Percentiles rank a stretch among this genome's conserved stretches.
Evolutionary conservation across 2,329 filamentous ascomycete genomes (phyloP).

Genomic region (Raffaelea ambrosiae): DNA sequence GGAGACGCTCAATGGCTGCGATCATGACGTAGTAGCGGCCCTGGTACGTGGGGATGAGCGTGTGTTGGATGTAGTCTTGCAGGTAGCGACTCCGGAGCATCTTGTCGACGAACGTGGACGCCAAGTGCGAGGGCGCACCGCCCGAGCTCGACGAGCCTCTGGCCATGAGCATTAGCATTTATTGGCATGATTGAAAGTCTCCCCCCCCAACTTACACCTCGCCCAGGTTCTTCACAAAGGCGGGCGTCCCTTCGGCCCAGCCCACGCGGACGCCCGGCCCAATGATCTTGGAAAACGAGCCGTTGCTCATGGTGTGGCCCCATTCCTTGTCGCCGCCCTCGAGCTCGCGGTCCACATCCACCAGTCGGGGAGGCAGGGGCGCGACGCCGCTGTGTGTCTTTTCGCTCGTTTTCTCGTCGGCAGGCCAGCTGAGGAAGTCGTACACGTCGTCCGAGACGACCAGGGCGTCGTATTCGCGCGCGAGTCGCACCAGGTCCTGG

Average conservation of each 20-base stretch:
- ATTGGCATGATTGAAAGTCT: no score
- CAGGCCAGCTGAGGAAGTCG: constrained; percentile 50
- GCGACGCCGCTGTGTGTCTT: not conserved
- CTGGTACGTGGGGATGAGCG: no score
- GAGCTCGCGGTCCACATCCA: constrained; percentile 51
- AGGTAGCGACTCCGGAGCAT: no score
- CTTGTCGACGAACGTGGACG: no score
- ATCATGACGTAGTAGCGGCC: no score
- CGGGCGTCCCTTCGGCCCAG: constrained; percentile 53
- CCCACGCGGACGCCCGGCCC: constrained; percentile 54
- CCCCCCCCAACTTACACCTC: constrained; percentile 23
- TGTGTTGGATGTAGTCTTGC: no score
- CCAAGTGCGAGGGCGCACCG: no score
- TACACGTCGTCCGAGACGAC: constrained; percentile 65
- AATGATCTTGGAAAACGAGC: constrained; percentile 58
- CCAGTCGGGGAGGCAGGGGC: constrained; percentile 41
- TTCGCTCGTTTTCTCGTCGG: no score
- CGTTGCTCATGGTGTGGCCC: constrained; percentile 59
- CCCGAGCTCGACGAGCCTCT: no score
- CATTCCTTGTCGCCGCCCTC: constrained; percentile 50
- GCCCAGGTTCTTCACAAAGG: constrained; percentile 44
- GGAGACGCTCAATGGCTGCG: no score
- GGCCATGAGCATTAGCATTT: no score
- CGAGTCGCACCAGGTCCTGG: constrained; percentile 47
- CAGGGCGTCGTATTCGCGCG: constrained; percentile 55